phyloP scores from a whole-genome alignment of 306 rosid genomes.

The Cucumis cinereus region DNA sequence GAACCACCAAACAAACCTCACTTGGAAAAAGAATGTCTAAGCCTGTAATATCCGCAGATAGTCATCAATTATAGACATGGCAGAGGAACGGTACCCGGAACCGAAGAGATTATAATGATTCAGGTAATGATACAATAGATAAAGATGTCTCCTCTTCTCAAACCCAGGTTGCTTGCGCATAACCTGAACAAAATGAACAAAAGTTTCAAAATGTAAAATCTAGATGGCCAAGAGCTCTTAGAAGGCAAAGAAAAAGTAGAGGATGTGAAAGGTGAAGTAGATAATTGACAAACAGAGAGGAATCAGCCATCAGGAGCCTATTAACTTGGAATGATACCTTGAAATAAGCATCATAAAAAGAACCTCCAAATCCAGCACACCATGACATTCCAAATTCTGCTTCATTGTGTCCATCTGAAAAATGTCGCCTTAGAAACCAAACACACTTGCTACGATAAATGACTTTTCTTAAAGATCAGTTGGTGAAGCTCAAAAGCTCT shows the following conservation, averaged over 20 bases:
- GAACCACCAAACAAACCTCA: background rate
- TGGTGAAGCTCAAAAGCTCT: background rate
- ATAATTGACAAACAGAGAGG: background rate
- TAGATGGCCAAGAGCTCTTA: background rate
- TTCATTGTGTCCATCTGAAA: conserved; percentile 78
- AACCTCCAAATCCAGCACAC: conserved; percentile 94
- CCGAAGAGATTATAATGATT: conserved; percentile 95
- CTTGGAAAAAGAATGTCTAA: conserved; percentile 19
- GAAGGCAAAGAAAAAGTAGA: background rate
- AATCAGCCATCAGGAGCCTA: background rate
- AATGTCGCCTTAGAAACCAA: background rate
- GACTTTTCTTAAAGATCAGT: background rate
- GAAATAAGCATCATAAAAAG: conserved; percentile 77
- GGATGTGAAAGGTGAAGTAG: background rate
- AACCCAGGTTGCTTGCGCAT: conserved; percentile 82
- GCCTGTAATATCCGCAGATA: conserved; percentile 49
- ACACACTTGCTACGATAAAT: background rate
- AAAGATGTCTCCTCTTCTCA: conserved; percentile 81
- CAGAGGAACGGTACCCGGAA: conserved; percentile 74
- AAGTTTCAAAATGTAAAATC: background rate
- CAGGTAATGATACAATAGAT: conserved; percentile 78
- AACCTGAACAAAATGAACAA: conserved; percentile 35
- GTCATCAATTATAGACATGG: conserved; percentile 79
- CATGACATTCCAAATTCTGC: conserved; percentile 97
- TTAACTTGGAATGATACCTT: conserved; percentile 30